Evolutionary conservation across 805 yeast genomes (phyloP).

Genomic region (Metschnikowia chrysomelidarum): DNA sequence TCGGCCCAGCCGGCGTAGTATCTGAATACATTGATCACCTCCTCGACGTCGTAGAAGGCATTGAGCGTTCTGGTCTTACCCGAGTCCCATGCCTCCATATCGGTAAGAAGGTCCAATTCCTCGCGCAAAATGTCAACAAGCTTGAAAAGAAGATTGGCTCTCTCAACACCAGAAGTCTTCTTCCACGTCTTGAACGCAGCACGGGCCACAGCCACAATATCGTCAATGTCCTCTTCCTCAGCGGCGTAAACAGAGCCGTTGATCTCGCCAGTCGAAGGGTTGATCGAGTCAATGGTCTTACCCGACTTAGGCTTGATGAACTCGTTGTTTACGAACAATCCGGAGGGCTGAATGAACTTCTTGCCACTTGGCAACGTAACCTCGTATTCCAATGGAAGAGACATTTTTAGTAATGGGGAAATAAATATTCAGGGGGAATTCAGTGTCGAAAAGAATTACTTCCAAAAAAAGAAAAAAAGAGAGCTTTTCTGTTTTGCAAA

Average conservation of each 20-base stretch:
- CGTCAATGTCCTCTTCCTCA: slow-evolving; percentile 41
- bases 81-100: slow-evolving; percentile 48
- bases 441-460: no score
- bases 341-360: slow-evolving; percentile 55
- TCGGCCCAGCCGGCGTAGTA: slow-evolving; percentile 67
- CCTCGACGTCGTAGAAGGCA: slow-evolving; percentile 49
- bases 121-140: slow-evolving; percentile 36
- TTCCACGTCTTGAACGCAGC: slow-evolving; percentile 46
- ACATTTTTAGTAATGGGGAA: slow-evolving; percentile 21
- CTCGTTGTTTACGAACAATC: slow-evolving; percentile 59
- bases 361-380: slow-evolving; percentile 50
- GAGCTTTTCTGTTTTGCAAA: no score
- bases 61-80: slow-evolving; percentile 47
- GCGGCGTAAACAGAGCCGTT: slow-evolving; percentile 43
- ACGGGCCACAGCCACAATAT: slow-evolving; percentile 40
- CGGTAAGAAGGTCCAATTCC: slow-evolving; percentile 32
- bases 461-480: no score
- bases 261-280: slow-evolving; percentile 44
- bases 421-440: neutral
- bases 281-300: slow-evolving; percentile 39
- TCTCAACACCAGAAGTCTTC: slow-evolving; percentile 42
- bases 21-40: slow-evolving; percentile 44
- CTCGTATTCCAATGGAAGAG: slow-evolving; percentile 37
- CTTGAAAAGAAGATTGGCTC: slow-evolving; percentile 36
- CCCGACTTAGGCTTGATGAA: slow-evolving; percentile 20